A percentile compares a stretch with the other conserved stretches of the same genome.
These are phyloP conservation scores for Dillenia turbinata DNA, from an alignment of 164 flowering plant genomes.

Conservation along the genomic window DNA sequence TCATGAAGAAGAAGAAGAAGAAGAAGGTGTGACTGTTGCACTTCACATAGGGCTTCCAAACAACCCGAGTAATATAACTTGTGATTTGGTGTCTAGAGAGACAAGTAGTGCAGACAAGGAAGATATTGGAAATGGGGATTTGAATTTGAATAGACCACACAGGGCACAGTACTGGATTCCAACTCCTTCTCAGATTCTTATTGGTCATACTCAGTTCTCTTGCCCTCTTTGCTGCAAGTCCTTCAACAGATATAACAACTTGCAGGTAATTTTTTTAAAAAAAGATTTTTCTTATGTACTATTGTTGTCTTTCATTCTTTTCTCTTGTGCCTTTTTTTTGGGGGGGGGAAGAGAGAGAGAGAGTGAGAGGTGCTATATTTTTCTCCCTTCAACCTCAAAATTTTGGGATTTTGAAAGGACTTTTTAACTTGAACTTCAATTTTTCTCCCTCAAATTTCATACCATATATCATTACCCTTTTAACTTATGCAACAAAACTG, in stretches of 20 bases:
- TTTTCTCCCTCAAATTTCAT: too few relatives aligned
- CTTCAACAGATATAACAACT: conserved; percentile 49
- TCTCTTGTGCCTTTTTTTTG: too few relatives aligned
- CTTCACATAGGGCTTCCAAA: conserved; percentile 35
- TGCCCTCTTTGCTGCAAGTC: conserved; percentile 41
- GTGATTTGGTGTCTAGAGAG: conserved; percentile 12
- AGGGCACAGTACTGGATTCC: conserved; percentile 51
- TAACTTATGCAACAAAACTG: too few relatives aligned
- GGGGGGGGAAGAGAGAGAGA: too few relatives aligned
- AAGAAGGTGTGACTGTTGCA: conserved; percentile 20
- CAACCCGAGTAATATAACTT: conserved; percentile 7
- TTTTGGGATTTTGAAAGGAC: too few relatives aligned
- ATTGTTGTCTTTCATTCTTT: not conserved
- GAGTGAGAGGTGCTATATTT: too few relatives aligned
- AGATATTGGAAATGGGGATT: conserved; percentile 7
- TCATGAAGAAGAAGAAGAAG: not conserved
- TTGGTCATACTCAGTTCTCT: conserved; percentile 44
- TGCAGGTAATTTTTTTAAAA: conserved; percentile 29
- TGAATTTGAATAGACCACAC: conserved; percentile 15
- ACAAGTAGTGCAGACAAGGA: conserved; percentile 1
- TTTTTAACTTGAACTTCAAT: too few relatives aligned
- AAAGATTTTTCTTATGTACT: not conserved
- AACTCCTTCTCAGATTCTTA: conserved; percentile 42
- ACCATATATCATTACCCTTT: too few relatives aligned
- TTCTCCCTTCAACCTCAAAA: too few relatives aligned